Conservation (phyloP, 139 green algal species). For the Tetradesmus obliquus region DNA sequence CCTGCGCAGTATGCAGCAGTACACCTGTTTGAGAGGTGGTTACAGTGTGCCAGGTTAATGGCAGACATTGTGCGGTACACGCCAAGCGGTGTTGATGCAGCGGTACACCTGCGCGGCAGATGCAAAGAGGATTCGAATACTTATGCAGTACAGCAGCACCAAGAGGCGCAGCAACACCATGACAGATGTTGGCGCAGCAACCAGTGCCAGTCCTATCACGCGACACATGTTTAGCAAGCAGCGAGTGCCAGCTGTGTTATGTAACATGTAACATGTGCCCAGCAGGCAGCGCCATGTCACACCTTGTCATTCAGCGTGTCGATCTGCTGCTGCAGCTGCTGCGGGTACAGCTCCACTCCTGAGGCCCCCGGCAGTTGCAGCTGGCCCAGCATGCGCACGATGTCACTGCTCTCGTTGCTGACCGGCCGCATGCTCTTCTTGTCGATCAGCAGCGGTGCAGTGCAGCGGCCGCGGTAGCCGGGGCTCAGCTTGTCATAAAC, state of each 20-base stretch:
- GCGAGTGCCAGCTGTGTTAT: too few species aligned
- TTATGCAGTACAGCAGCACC: not conserved
- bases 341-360: constrained; percentile 73
- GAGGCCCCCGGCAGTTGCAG: constrained; percentile 62
- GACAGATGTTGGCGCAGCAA: too few species aligned
- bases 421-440: constrained; percentile 50
- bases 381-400: constrained; percentile 77
- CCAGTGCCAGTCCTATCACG: too few species aligned
- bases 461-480: constrained; percentile 87
- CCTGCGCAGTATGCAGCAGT: constrained; percentile 40
- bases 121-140: too few species aligned
- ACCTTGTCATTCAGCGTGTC: constrained; percentile 78
- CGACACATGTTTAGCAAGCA: too few species aligned
- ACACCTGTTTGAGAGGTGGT: too few species aligned
- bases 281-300: not conserved
- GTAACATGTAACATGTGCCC: too few species aligned
- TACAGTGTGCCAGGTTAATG: constrained; percentile 55
- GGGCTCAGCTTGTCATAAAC: constrained; percentile 84
- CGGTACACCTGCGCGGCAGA: constrained; percentile 61
- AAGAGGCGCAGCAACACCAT: not conserved
- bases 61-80: constrained; percentile 75
- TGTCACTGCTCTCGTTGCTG: constrained; percentile 85
- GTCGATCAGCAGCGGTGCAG: constrained; percentile 91
- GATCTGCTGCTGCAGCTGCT: constrained; percentile 69
- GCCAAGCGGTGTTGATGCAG: constrained; percentile 85